Percentiles rank a stretch among this genome's conserved stretches.
phyloP scores from a whole-genome alignment of 2,329 filamentous ascomycete genomes.

The Aspergillus nomiae region DNA sequence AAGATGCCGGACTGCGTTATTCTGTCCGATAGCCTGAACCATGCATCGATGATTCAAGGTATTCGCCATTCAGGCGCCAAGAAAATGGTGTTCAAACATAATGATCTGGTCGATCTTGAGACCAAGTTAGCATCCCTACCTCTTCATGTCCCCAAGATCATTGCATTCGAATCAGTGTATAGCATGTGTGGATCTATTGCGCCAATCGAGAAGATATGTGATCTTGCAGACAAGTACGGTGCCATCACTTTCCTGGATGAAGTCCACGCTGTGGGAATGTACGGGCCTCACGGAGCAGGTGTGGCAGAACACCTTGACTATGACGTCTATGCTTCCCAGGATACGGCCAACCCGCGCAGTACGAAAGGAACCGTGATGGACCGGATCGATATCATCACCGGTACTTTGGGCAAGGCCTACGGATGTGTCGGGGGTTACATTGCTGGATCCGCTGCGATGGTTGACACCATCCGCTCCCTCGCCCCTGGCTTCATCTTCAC shows the following conservation, averaged over 20 bases:
- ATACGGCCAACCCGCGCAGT: slow-evolving; percentile 51
- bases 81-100: slow-evolving; percentile 99
- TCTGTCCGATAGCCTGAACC: slow-evolving; percentile 94
- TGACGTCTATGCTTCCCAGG: slow-evolving; percentile 76
- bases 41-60: slow-evolving; percentile 99
- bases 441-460: slow-evolving; percentile 79
- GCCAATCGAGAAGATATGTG: slow-evolving; percentile 93
- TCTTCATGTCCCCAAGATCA: slow-evolving; percentile 87
- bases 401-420: slow-evolving; percentile 95
- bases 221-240: slow-evolving; percentile 95
- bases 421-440: slow-evolving; percentile 98
- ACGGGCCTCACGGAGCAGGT: slow-evolving; percentile 90
- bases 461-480: slow-evolving; percentile 91
- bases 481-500: slow-evolving; percentile 99
- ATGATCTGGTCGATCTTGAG: slow-evolving; percentile 91
- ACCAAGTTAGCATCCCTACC: slow-evolving; percentile 87
- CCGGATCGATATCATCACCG: slow-evolving; percentile 95
- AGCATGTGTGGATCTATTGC: slow-evolving; percentile 99
- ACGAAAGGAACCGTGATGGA: slow-evolving; percentile 83
- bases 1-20: slow-evolving; percentile 97
- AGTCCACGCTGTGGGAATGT: slow-evolving; percentile 99
- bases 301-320: slow-evolving; percentile 97
- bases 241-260: slow-evolving; percentile 97
- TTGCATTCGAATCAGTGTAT: slow-evolving; percentile 98
- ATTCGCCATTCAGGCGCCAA: slow-evolving; percentile 96